Conservation (phyloP, 2,329 filamentous ascomycete genomes). For the Uncinocarpus reesii region DNA sequence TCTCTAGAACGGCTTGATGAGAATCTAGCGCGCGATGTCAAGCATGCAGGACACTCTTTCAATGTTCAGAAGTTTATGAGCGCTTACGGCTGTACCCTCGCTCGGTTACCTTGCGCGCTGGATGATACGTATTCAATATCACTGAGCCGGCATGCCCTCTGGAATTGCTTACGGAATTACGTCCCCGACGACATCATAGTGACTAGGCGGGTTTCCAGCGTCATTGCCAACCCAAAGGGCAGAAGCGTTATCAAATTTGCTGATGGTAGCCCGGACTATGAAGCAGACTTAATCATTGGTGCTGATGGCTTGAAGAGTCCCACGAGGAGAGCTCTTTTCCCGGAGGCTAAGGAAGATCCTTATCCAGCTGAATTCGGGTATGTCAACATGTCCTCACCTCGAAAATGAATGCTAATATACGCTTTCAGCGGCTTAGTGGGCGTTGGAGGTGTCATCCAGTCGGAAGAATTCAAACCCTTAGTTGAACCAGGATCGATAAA, state of each 20-base stretch:
- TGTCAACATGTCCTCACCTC: constrained; percentile 12
- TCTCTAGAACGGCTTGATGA: constrained; percentile 32
- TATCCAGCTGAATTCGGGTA: constrained; percentile 36
- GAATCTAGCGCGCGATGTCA: constrained; percentile 26
- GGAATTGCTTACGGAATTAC: constrained; percentile 29
- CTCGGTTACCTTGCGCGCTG: constrained; percentile 18
- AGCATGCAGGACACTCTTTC: constrained; percentile 28
- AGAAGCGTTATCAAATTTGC: constrained; percentile 27
- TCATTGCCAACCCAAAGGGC: constrained; percentile 22
- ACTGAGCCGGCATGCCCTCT: constrained; percentile 32
- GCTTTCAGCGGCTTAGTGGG: constrained; percentile 32
- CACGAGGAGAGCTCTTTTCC: constrained; percentile 31
- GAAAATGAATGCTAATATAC: not conserved
- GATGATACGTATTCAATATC: constrained; percentile 26
- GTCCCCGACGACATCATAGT: constrained; percentile 29
- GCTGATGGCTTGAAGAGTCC: constrained; percentile 35
- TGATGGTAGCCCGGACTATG: constrained; percentile 25
- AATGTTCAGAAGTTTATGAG: constrained; percentile 27
- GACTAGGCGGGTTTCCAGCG: constrained; percentile 25
- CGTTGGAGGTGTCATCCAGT: constrained; percentile 39
- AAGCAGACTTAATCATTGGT: constrained; percentile 36
- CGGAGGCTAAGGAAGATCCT: constrained; percentile 23
- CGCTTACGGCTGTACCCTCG: constrained; percentile 28
- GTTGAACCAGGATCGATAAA: constrained; percentile 34
- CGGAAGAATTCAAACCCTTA: constrained; percentile 20